Conservation (phyloP, 2,329 filamentous ascomycete genomes). For the Aspergillus thermomutatus region DNA sequence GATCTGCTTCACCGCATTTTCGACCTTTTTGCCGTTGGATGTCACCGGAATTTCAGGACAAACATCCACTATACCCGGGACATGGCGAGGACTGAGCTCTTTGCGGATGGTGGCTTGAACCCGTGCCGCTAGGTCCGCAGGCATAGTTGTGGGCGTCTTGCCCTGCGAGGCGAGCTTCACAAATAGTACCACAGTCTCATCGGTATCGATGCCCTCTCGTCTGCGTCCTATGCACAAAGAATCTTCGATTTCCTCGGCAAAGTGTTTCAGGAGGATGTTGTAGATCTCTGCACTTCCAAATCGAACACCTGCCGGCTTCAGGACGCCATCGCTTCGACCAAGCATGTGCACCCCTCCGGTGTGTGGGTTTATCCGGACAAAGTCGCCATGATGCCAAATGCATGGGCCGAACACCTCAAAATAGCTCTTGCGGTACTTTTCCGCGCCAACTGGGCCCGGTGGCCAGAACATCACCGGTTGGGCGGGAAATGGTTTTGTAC, state of each 20-base stretch:
- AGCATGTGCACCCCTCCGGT: conserved; percentile 86
- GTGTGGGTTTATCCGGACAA: conserved; percentile 66
- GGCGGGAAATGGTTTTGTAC: conserved; percentile 79
- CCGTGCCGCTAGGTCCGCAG: conserved; percentile 55
- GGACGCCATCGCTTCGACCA: conserved; percentile 83
- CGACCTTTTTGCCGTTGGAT: conserved; percentile 96
- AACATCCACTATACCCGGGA: conserved; percentile 77
- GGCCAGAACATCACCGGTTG: conserved; percentile 86
- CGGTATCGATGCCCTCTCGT: conserved; percentile 63
- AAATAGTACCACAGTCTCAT: conserved; percentile 87
- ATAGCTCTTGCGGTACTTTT: conserved; percentile 80
- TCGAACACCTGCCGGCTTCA: conserved; percentile 87
- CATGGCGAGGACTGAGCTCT: conserved; percentile 84
- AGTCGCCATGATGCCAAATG: conserved; percentile 92
- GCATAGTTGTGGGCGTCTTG: conserved; percentile 43
- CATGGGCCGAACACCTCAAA: conserved; percentile 73
- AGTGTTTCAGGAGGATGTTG: conserved; percentile 84
- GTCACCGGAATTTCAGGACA: conserved; percentile 87
- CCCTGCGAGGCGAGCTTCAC: conserved; percentile 62
- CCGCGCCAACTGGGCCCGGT: conserved; percentile 61
- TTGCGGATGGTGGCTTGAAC: conserved; percentile 69
- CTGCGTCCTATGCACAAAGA: conserved; percentile 82
- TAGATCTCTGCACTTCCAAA: conserved; percentile 97
- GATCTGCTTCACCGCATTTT: conserved; percentile 95
- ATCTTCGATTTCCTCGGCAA: conserved; percentile 74